phyloP scores from a whole-genome alignment of 2,329 filamentous ascomycete species.

The Nannizzia gypsea region DNA sequence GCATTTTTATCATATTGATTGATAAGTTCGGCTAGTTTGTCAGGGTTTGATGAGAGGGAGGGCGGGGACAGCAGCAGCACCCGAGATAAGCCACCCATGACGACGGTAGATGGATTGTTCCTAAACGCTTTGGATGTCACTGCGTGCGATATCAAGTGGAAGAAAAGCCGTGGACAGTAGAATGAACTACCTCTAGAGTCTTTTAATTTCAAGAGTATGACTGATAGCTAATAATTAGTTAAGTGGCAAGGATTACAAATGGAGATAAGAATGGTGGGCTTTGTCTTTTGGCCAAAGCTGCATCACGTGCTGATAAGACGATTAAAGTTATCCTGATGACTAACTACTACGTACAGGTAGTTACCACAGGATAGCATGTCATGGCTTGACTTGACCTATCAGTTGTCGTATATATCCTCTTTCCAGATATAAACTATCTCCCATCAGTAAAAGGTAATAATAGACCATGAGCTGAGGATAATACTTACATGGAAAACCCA shows the following conservation, averaged over 20 bases:
- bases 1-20: constrained; percentile 58
- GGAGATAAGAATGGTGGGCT: neutral
- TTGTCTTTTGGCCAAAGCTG: neutral
- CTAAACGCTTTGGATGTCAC: too few relatives aligned
- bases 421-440: neutral
- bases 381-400: neutral
- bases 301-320: neutral
- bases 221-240: neutral
- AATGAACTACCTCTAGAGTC: neutral
- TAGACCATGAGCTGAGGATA: neutral
- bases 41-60: constrained; percentile 74
- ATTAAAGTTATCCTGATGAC: neutral
- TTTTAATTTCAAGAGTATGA: neutral
- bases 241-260: neutral
- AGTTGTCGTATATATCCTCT: neutral
- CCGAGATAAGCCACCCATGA: constrained; percentile 31
- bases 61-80: constrained; percentile 83
- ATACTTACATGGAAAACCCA: neutral
- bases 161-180: neutral
- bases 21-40: constrained; percentile 60
- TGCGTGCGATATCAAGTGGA: neutral
- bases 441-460: neutral
- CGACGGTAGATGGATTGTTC: neutral
- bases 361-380: neutral
- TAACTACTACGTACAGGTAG: neutral